Evolutionary conservation across 1,284 basidiomycete genomes (phyloP), one percentile per base, ranked within the genome.

Genomic region (Trichosporon inkin): DNA sequence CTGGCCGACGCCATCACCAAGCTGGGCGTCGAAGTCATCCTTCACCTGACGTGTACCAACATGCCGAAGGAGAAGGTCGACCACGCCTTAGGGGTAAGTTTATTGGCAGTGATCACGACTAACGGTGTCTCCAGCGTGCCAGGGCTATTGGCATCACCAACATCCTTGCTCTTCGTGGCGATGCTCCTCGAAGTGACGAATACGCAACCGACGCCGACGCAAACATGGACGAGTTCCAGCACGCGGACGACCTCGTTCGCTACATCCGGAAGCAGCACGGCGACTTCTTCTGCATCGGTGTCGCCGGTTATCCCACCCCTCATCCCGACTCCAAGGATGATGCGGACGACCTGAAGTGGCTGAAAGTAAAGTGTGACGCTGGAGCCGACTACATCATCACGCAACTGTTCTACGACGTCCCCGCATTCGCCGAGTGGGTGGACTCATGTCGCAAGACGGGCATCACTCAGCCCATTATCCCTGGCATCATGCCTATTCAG

Each of bases 41-140:
- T 99, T 69, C 96, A 99, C 81, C 77, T 99, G 66, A 99, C 96
- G 16, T 99, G 96, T 80, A 99, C 96, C 19, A 99, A 99, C 76
- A 95, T 96, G 89, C 84, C 88, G 66, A 84, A 88, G 64, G 90
- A 89, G 20, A 86, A 87, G 78, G 86, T 99, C 6, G 92, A 97
- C 74, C 82, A 87, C 41, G 88, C 88, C 19, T 79, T 99, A 51
- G 83, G 84, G 79, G 92, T 95, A 72, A 67, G 79, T 69, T 32
- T 11, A 28, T 7, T 20, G 4, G 13, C n/a, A 7, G 32, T 51
- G 36, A 40, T 11, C 28, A n/a, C 28, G 28, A 32, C 57, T 62
- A 55, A 59, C 54, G 1, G 20, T 22, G 16, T 22, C 28, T 37
- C 8, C 63, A 95, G 88, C 84, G 84, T 66, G 92, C 91, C 1